Base-by-base conservation (phyloP, 2,329 filamentous ascomycete species). In the Erysiphe pulchra region DNA sequence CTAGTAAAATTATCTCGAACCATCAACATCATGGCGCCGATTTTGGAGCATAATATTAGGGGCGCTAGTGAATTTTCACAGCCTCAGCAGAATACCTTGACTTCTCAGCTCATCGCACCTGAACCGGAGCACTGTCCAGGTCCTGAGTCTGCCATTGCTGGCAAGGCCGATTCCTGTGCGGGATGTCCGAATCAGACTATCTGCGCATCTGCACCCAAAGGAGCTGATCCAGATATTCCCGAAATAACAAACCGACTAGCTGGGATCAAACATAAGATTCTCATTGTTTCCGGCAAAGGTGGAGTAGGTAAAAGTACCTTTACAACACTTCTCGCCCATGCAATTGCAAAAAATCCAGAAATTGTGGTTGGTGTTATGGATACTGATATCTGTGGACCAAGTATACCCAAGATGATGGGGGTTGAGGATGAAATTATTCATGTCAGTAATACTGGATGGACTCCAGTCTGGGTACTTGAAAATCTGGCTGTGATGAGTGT, bases 371-470 rank as follows among this genome's bases (percentile, higher is more conserved):
- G 87, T 17, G 78, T 98, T 54, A 94, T 95, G 84, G 90, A 98
- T 62, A 92, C 90, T 7, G 90, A 98, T 61, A 93, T 98, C 50
- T 94, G 85, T 63, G 90, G 90, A 0, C 90, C 90, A 0, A 84
- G 77, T 51, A 94, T 98, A 55, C 90, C 90, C 17, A 94, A 94
- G 65, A 95, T 98, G 87, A 86, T 98, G 77, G 90, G 90, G 32
- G 87, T 94, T 1, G 86, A 94, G 61, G 66, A 75, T 24, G 87
- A 98, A 63, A 92, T 81, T 1, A 90, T 98, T 45, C 90, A 98
- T 60, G 75, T 93, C 45, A 90, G 78, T 57, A 79, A 74, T 45
- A 74, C 78, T 1, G 90, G 90, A 2, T 94, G 86, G 90, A 84
- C 80, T 57, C 90, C 90, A 0, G 87, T 95, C 13, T 95, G 86